These are phyloP conservation scores for Cyberlindnera nakhonratchasimensis DNA, from an alignment of 805 yeast species.

Conservation along the genomic window DNA sequence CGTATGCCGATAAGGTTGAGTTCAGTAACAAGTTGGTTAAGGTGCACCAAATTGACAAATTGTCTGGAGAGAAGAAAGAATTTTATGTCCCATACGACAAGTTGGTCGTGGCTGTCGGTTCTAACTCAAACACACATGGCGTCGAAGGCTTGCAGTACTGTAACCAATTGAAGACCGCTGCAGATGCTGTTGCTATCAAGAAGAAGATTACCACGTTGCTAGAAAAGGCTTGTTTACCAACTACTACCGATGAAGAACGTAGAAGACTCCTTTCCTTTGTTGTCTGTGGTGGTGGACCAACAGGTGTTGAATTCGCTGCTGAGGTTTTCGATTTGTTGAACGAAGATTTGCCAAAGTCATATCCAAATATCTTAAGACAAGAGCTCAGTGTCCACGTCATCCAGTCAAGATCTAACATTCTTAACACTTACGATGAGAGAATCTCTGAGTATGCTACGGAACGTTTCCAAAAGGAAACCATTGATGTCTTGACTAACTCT, in stretches of 20 bases:
- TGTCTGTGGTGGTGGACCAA: constrained; percentile 74
- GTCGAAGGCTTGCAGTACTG: constrained; percentile 65
- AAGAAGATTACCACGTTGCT: constrained; percentile 51
- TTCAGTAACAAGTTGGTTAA: constrained; percentile 55
- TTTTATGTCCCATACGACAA: constrained; percentile 73
- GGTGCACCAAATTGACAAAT: constrained; percentile 43
- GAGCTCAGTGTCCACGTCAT: constrained; percentile 64
- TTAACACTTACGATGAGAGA: constrained; percentile 65
- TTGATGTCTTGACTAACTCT: constrained; percentile 60
- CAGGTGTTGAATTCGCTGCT: constrained; percentile 73
- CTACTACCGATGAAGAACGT: constrained; percentile 61
- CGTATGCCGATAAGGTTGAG: constrained; percentile 55
- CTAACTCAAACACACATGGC: constrained; percentile 66
- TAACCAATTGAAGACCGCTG: constrained; percentile 60
- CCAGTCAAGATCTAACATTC: constrained; percentile 63
- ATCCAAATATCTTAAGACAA: constrained; percentile 59
- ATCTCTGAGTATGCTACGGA: constrained; percentile 63
- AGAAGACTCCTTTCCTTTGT: constrained; percentile 58
- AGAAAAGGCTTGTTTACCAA: constrained; percentile 63
- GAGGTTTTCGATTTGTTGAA: constrained; percentile 64
- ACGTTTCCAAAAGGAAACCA: constrained; percentile 58
- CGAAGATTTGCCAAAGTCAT: constrained; percentile 55
- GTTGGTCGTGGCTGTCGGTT: constrained; percentile 65
- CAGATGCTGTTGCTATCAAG: constrained; percentile 57
- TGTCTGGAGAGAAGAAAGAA: constrained; percentile 36